Base-by-base conservation (phyloP, 2,329 filamentous ascomycete genomes). In the Paraphaeosphaeria minitans region DNA sequence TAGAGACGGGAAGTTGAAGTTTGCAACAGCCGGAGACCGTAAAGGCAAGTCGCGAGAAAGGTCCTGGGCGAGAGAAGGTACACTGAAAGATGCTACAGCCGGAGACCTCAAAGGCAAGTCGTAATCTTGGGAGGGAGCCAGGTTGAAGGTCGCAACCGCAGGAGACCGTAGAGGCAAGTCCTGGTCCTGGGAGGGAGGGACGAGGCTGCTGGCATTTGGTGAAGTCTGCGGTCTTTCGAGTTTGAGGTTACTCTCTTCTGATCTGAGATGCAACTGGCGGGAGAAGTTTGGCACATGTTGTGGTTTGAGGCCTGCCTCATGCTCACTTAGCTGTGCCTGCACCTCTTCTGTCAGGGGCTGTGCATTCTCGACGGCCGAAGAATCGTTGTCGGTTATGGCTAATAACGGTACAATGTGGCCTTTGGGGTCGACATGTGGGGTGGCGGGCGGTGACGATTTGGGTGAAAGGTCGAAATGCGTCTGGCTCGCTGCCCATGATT, bases 401-500 rank as follows among this genome's bases (percentile, higher is more conserved):
- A 78, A 65, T 16, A 77, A 68, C 33, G 76, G 76, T 10, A 78
- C 66, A 22, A 75, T 58, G 45, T 77, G 71, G 13, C 72, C 74
- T 49, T 73, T 75, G 1, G 75, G 70, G 60, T 78, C 76, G 12
- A 77, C 74, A 57, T 73, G 75, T 21, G 75, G 72, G 1, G 66
- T 65, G 24, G 66, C 64, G 9, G 62, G 65, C 8, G 72, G 70
- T 2, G 72, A 66, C 5, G 73, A 61, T 31, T 72, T 70, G 8
- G 74, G 59, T 9, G 70, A 67, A 6, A 74, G 57, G 48, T 74
- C 73, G 31, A 72, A 77, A 45, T 73, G 68, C 7, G 73, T 68
- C 42, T 75, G 73, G 42, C 71, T 73, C 7, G 74, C 74, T 21
- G 71, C 76, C 77, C 77, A 78, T n/a, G 77, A 78, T 29, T 75